phyloP scores from a whole-genome alignment of 179 eudicot species.

The Spinacia oleracea region DNA sequence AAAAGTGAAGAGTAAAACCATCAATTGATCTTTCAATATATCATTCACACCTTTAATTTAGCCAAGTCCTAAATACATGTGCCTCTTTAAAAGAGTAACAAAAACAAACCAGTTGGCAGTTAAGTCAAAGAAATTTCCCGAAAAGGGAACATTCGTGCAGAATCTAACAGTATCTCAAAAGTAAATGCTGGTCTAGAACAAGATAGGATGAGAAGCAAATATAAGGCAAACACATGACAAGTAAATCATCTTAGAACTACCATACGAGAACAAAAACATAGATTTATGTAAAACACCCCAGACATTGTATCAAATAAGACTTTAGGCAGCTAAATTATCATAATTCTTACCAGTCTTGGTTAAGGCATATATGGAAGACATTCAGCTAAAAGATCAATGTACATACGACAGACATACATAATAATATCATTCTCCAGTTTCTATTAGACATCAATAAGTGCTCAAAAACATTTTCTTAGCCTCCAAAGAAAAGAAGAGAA shows the following conservation, averaged over 20 bases:
- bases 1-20: too few relatives aligned
- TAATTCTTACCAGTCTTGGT: too few relatives aligned
- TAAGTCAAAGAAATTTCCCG: too few relatives aligned
- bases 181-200: too few relatives aligned
- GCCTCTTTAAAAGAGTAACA: too few relatives aligned
- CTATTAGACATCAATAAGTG: not conserved
- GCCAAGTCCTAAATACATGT: too few relatives aligned
- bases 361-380: too few relatives aligned
- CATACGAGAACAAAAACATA: not conserved
- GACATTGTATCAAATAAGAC: not conserved
- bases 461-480: not conserved
- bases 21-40: too few relatives aligned
- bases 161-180: too few relatives aligned
- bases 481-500: not conserved
- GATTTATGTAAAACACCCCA: not conserved
- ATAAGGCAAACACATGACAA: not conserved
- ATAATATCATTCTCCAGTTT: not conserved
- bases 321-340: not conserved
- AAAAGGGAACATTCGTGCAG: too few relatives aligned
- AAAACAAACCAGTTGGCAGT: too few relatives aligned
- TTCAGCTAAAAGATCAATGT: conserved; percentile 12
- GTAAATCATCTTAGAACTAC: conserved; percentile 1
- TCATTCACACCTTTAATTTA: too few relatives aligned
- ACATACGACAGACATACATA: not conserved
- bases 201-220: conserved; percentile 7